Evolutionary conservation across 306 rosid genomes (phyloP).

Genomic region (Argentina anserina): DNA sequence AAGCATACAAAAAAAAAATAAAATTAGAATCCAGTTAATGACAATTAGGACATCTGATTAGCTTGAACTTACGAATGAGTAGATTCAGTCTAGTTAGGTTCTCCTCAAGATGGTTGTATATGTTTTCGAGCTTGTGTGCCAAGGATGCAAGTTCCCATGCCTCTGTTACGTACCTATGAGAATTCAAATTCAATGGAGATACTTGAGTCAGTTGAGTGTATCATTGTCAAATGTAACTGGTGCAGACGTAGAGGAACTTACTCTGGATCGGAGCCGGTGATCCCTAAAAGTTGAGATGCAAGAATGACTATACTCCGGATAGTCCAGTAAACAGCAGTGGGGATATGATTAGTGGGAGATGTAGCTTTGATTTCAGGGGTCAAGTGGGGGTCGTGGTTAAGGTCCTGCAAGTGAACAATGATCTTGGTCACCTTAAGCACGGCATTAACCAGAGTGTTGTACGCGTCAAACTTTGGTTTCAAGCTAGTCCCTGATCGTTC

Average conservation of each 20-base stretch:
- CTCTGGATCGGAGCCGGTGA: constrained; percentile 45
- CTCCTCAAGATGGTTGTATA: constrained; percentile 43
- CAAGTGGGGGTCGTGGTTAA: constrained; percentile 40
- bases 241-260: constrained; percentile 13
- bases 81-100: not conserved
- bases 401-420: constrained; percentile 45
- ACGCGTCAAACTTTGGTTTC: constrained; percentile 44
- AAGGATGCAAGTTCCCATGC: constrained; percentile 72
- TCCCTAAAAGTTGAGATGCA: constrained; percentile 45
- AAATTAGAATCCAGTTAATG: not conserved
- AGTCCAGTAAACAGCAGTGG: constrained; percentile 66
- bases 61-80: not conserved
- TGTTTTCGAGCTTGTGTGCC: constrained; percentile 54
- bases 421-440: constrained; percentile 44
- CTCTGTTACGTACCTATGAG: constrained; percentile 44
- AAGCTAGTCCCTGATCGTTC: constrained; percentile 28
- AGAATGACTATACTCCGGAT: constrained; percentile 44
- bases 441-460: constrained; percentile 33
- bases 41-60: not conserved
- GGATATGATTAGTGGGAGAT: constrained; percentile 30
- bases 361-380: constrained; percentile 24
- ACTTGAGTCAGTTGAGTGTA: not conserved
- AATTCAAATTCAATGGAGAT: not conserved
- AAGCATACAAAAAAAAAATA: not conserved
- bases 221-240: not conserved